Evolutionary conservation across 1,139 yeast species (phyloP).

Genomic region (Williopsis jadinii): DNA sequence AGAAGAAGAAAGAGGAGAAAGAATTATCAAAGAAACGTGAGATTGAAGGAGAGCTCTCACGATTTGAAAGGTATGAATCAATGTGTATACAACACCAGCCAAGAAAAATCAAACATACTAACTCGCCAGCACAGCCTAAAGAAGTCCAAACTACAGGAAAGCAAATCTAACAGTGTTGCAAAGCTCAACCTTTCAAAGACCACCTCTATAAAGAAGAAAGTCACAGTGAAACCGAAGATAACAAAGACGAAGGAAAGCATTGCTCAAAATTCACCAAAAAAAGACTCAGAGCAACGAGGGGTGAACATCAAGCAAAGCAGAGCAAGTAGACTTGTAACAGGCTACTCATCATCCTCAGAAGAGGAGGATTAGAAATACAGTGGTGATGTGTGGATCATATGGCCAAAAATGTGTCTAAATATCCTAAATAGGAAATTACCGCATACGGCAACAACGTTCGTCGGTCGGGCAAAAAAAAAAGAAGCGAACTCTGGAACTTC

Average conservation of each 20-base stretch:
- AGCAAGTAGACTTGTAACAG: background rate
- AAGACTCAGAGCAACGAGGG: background rate
- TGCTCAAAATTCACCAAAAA: background rate
- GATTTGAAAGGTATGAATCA: constrained; percentile 16
- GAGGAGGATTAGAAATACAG: too few relatives aligned
- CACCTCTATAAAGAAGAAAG: constrained; percentile 4
- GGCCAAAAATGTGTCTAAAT: too few relatives aligned
- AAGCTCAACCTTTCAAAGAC: background rate
- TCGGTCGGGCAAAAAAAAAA: too few relatives aligned
- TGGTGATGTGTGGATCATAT: too few relatives aligned
- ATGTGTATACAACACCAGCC: background rate
- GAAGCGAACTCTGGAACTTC: too few relatives aligned
- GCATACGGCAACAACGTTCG: too few relatives aligned
- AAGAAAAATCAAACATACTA: background rate
- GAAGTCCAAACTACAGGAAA: background rate
- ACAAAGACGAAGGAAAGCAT: constrained; percentile 1
- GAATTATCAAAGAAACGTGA: constrained; percentile 13
- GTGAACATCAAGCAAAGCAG: background rate
- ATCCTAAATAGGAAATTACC: too few relatives aligned
- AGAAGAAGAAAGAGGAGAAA: constrained; percentile 4
- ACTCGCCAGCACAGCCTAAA: background rate
- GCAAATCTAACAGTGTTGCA: background rate
- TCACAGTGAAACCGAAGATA: constrained; percentile 1
- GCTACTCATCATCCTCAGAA: constrained; percentile 4
- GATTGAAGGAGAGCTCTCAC: constrained; percentile 12